Percentiles rank a stretch among this genome's conserved stretches.
Evolutionary conservation across 208 protist genomes (phyloP).

Genomic region (Porcisia deanei): DNA sequence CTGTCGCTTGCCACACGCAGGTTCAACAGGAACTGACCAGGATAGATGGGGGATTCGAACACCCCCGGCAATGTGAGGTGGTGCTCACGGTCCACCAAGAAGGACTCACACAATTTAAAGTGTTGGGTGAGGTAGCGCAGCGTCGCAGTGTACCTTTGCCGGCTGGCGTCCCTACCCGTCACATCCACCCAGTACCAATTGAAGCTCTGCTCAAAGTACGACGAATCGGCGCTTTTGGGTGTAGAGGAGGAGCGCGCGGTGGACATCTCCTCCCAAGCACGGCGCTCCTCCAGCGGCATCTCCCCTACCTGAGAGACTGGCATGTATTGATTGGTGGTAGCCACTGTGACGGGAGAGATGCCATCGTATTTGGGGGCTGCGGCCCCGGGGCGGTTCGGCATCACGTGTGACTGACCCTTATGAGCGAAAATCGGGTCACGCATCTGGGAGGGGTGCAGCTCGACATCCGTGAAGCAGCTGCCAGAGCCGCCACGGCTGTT

Average conservation of each 20-base stretch:
- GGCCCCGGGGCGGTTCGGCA: background rate
- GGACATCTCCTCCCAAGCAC: constrained; percentile 38
- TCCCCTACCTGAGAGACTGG: constrained; percentile 21
- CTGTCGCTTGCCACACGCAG: constrained; percentile 78
- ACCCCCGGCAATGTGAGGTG: constrained; percentile 77
- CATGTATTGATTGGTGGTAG: constrained; percentile 11
- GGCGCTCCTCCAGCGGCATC: constrained; percentile 30
- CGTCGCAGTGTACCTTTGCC: constrained; percentile 58
- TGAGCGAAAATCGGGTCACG: constrained; percentile 57
- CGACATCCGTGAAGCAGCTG: constrained; percentile 61
- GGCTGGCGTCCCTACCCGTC: constrained; percentile 60
- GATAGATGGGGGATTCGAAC: constrained; percentile 63
- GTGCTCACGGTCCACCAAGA: constrained; percentile 82
- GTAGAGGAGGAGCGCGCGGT: constrained; percentile 1
- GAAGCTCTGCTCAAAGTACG: constrained; percentile 76
- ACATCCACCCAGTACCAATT: constrained; percentile 92
- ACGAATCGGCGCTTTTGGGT: constrained; percentile 37
- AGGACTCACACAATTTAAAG: constrained; percentile 82
- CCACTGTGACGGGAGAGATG: constrained; percentile 3
- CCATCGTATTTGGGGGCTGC: background rate
- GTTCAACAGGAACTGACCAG: constrained; percentile 81
- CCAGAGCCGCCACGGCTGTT: constrained; percentile 74
- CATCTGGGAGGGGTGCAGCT: constrained; percentile 59
- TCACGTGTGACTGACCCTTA: constrained; percentile 38
- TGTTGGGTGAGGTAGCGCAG: constrained; percentile 61